These are phyloP conservation scores for Lanmaoa rubissima DNA, from an alignment of 768 basidiomycete species.

Conservation along the genomic window DNA sequence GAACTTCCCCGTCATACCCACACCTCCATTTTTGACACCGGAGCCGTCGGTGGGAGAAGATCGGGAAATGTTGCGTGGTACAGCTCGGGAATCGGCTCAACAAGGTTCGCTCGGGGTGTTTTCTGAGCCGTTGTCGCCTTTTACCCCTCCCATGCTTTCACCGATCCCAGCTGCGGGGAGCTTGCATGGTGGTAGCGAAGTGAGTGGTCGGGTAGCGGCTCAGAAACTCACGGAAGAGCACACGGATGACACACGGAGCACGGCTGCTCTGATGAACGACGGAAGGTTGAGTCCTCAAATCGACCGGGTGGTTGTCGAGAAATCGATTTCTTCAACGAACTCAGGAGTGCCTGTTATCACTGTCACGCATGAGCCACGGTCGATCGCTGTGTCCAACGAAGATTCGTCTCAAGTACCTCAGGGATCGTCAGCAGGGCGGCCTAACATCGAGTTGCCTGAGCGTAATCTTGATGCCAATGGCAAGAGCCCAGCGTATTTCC, in stretches of 20 bases:
- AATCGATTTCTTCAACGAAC: background rate
- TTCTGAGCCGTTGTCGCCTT: background rate
- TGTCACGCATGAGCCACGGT: background rate
- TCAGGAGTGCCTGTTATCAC: background rate
- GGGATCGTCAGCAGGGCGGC: background rate
- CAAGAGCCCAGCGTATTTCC: background rate
- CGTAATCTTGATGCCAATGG: background rate
- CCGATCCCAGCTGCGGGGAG: background rate
- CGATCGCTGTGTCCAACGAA: background rate
- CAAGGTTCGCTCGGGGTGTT: background rate
- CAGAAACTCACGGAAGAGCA: background rate
- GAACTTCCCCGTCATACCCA: background rate
- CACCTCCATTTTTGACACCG: constrained; percentile 2
- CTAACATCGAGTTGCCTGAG: background rate
- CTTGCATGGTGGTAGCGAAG: background rate
- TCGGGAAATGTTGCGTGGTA: background rate
- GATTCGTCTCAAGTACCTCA: background rate
- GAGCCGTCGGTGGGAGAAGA: background rate
- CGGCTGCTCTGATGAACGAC: background rate
- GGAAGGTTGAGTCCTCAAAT: background rate
- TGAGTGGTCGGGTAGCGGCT: background rate
- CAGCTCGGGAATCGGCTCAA: background rate
- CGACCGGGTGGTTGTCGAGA: background rate
- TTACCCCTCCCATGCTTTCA: constrained; percentile 4
- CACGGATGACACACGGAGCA: background rate